Base-by-base conservation (phyloP, 768 basidiomycete species). In the Phlebiopsis flavidoalba region DNA sequence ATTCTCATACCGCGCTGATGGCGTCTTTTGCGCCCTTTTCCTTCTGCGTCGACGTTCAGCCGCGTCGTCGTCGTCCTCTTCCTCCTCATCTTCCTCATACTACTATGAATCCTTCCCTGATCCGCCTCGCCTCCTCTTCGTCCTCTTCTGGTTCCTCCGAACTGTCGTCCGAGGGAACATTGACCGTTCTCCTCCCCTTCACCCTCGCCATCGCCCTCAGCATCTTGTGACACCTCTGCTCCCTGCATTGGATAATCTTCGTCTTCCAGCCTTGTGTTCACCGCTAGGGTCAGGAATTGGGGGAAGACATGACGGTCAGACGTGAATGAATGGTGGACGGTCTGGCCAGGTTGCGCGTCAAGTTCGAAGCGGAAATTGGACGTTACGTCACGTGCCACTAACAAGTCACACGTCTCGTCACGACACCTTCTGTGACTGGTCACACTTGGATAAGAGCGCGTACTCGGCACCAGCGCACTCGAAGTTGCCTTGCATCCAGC, bases 101-200 rank as follows among this genome's bases (percentile, higher is more conserved):
- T 8, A 95, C 94, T 67, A 98, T 97, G 70, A 98, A 97, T 0
- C 92, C 95, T 53, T 95, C 91, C 54, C 85, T 78, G 59, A 97
- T 85, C 59, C 83, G 79, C 60, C 83, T 81, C 66, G 79, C 89
- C 75, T 94, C 94, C 63, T 96, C 95, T 67, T 86, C 90, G 69
- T 96, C 94, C 52, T 96, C 94, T 40, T 95, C 92, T 37, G 84
- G 88, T 69, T 94, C 91, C 67, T 93, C 92, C 49, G 91, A 93
- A 71, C 91, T 93, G 73, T 94, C 91, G 70, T 90, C 89, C 19
- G 85, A 83, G 59, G 40, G 40, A 43, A 12, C 40, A 8, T 43
- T 43, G 12, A 12, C 40, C 40, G 17, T 17, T n/a, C 40, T 17
- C 40, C 40, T 43, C 40, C 12, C 74, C 74, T 58, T 76, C 78